These are phyloP conservation scores for Phytophthora tubulina DNA, from an alignment of 352 stramenopile genomes.

Conservation along the genomic window DNA sequence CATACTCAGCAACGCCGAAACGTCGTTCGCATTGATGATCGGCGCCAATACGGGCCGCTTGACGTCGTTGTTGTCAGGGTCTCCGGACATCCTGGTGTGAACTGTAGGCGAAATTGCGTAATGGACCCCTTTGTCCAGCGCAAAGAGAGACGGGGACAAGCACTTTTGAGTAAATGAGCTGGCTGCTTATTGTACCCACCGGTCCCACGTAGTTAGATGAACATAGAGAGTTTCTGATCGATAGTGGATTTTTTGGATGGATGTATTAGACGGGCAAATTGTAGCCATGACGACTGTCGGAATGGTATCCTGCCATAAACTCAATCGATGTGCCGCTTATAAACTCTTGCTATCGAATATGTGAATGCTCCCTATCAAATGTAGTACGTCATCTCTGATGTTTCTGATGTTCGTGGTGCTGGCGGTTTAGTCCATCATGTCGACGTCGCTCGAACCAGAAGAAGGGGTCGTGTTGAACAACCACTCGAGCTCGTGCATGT, in stretches of 20 bases:
- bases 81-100: constrained; percentile 23
- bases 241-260: constrained; percentile 31
- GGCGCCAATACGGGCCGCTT: constrained; percentile 26
- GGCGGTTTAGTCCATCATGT: constrained; percentile 32
- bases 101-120: constrained; percentile 26
- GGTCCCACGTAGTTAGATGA: constrained; percentile 3
- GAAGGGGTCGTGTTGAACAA: constrained; percentile 41
- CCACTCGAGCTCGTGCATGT: constrained; percentile 48
- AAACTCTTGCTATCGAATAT: constrained; percentile 12
- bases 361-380: constrained; percentile 7
- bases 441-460: constrained; percentile 26
- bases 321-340: not conserved
- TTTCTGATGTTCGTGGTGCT: not conserved
- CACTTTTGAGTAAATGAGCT: constrained; percentile 1
- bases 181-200: constrained; percentile 28
- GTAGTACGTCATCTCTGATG: not conserved
- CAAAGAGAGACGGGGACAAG: constrained; percentile 2
- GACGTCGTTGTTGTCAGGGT: constrained; percentile 11
- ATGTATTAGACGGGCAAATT: constrained; percentile 23
- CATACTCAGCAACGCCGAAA: constrained; percentile 37
- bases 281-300: constrained; percentile 31
- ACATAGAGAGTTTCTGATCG: constrained; percentile 34
- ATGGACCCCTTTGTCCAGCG: constrained; percentile 18
- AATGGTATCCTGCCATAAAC: constrained; percentile 4
- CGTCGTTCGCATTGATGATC: constrained; percentile 35